phyloP scores from a whole-genome alignment of 1,284 basidiomycete genomes.

The Cerioporus squamosus region DNA sequence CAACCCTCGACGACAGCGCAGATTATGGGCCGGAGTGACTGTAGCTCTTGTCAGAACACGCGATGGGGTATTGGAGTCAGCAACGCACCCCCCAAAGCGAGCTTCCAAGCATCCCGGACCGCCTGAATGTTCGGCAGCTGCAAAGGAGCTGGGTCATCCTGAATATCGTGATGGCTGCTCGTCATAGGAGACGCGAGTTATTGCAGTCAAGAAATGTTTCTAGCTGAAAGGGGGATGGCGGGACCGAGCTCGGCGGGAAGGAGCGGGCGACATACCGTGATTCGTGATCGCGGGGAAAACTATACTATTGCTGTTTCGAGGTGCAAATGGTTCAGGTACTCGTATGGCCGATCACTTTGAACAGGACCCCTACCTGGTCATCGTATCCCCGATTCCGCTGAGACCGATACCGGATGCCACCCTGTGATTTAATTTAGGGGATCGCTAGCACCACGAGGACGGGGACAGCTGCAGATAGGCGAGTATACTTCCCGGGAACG shows the following conservation, averaged over 20 bases:
- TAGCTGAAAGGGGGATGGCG: slow-evolving; percentile 19
- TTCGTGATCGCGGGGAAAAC: slow-evolving; percentile 13
- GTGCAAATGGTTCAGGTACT: slow-evolving; percentile 14
- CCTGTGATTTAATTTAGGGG: slow-evolving; percentile 26
- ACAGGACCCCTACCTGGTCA: slow-evolving; percentile 14
- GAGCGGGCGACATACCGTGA: slow-evolving; percentile 13
- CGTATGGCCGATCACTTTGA: slow-evolving; percentile 13
- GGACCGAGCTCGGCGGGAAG: slow-evolving; percentile 6
- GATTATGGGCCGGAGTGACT: background rate
- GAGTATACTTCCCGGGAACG: background rate
- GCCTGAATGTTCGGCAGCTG: background rate
- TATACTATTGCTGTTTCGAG: slow-evolving; percentile 17
- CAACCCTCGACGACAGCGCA: background rate
- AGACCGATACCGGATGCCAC: slow-evolving; percentile 11
- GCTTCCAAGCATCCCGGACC: background rate
- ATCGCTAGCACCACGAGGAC: slow-evolving; percentile 9
- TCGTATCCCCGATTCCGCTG: slow-evolving; percentile 19
- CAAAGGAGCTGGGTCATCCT: background rate
- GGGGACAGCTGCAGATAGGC: slow-evolving; percentile 3
- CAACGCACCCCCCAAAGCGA: background rate
- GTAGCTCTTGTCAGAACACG: slow-evolving; percentile 8
- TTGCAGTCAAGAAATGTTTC: slow-evolving; percentile 16
- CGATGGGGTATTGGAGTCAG: slow-evolving; percentile 18
- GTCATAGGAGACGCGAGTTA: slow-evolving; percentile 6
- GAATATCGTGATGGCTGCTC: slow-evolving; percentile 4